Evolutionary conservation across 345 rosid species (phyloP).

Genomic region (Camelina sativa): DNA sequence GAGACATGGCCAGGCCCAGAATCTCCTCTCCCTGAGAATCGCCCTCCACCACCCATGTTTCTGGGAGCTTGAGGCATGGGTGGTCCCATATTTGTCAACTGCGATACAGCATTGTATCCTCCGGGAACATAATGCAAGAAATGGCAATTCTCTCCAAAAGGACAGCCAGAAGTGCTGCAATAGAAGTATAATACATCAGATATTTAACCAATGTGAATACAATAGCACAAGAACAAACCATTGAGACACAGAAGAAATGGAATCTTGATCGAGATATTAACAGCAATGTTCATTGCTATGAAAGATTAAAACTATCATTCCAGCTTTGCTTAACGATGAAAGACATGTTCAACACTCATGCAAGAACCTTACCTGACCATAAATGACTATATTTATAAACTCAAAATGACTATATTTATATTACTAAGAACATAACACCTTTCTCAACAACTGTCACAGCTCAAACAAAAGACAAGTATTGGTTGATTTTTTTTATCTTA

Average conservation of each 20-base stretch:
- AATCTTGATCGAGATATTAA: background rate
- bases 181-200: constrained; percentile 29
- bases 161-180: constrained; percentile 96
- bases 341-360: constrained; percentile 11
- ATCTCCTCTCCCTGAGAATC: constrained; percentile 88
- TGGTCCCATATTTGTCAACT: constrained; percentile 69
- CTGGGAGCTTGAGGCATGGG: constrained; percentile 61
- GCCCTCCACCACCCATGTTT: constrained; percentile 81
- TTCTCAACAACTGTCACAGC: constrained; percentile 18
- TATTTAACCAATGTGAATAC: constrained; percentile 15
- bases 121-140: constrained; percentile 97
- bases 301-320: background rate
- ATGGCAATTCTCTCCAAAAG: constrained; percentile 97
- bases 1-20: constrained; percentile 71
- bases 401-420: background rate
- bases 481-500: constrained; percentile 20
- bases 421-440: background rate
- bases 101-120: constrained; percentile 84
- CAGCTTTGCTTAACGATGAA: background rate
- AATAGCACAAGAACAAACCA: constrained; percentile 15
- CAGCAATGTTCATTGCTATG: constrained; percentile 5
- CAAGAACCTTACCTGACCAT: constrained; percentile 8
- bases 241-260: too few species aligned
- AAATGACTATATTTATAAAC: constrained; percentile 15
- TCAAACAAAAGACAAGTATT: constrained; percentile 24